Percentiles rank a stretch among this genome's conserved stretches.
Conservation (phyloP, 768 basidiomycete genomes). For the Trametes cingulata region DNA sequence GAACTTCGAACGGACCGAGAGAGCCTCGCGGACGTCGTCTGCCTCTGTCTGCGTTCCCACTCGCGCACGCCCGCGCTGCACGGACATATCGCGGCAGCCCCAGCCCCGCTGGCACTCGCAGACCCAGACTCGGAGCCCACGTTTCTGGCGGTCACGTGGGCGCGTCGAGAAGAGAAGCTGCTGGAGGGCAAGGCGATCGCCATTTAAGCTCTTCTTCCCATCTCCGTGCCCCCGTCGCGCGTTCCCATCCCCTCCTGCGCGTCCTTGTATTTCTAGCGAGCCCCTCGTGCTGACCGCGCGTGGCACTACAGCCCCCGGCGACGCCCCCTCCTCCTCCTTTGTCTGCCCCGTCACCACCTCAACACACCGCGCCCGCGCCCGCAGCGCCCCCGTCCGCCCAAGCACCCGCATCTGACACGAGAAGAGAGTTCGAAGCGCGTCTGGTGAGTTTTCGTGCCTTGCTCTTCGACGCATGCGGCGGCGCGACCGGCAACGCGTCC, state of each 20-base stretch:
- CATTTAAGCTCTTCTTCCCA: constrained; percentile 16
- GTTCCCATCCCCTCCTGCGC: constrained; percentile 6
- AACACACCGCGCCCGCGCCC: not conserved
- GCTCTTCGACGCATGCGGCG: not conserved
- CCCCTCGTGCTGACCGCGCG: constrained; percentile 14
- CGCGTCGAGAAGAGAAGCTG: constrained; percentile 21
- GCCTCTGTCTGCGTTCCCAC: not conserved
- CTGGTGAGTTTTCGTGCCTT: not conserved
- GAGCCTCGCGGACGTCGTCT: too few species aligned
- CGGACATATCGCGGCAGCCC: constrained; percentile 2
- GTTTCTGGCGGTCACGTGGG: constrained; percentile 21
- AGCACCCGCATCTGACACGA: not conserved
- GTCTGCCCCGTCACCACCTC: not conserved
- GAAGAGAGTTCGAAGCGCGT: not conserved
- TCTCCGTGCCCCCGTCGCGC: constrained; percentile 3
- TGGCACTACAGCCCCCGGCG: constrained; percentile 15
- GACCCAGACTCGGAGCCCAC: not conserved
- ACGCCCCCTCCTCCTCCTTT: not conserved
- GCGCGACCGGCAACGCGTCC: not conserved
- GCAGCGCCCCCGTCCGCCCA: not conserved
- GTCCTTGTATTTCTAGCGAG: constrained; percentile 13
- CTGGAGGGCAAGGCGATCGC: constrained; percentile 1
- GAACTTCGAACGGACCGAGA: not conserved
- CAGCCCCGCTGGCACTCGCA: too few species aligned
- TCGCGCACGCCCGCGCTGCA: not conserved